Percentiles rank a stretch among this genome's conserved stretches.
phyloP scores from a whole-genome alignment of 1,139 yeast species.

The Suhomyces wounanorum region DNA sequence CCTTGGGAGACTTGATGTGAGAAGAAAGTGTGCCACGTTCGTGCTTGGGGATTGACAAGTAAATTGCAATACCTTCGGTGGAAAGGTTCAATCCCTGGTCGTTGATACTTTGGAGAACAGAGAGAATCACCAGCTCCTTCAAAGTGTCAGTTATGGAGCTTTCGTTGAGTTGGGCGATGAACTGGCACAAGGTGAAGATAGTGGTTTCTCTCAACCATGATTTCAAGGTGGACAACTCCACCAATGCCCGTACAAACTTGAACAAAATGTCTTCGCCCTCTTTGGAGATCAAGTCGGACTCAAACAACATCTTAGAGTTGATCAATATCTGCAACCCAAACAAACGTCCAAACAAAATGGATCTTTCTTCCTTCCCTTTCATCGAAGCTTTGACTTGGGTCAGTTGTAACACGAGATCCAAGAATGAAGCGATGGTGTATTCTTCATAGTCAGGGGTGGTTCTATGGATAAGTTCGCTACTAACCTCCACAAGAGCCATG shows the following conservation, averaged over 20 bases:
- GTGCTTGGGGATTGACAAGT: constrained; percentile 48
- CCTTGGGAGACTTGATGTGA: constrained; percentile 29
- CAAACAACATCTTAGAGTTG: constrained; percentile 53
- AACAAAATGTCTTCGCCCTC: constrained; percentile 33
- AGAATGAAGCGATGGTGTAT: constrained; percentile 36
- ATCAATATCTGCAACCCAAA: constrained; percentile 82
- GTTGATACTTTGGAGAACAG: constrained; percentile 46
- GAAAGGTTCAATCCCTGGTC: constrained; percentile 61
- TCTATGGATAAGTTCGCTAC: constrained; percentile 46
- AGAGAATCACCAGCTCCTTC: constrained; percentile 25
- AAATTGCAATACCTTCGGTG: constrained; percentile 80
- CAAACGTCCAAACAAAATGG: constrained; percentile 76
- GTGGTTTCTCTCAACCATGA: constrained; percentile 89
- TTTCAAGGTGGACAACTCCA: constrained; percentile 64
- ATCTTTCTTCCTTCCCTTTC: constrained; percentile 82
- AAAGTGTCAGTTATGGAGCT: constrained; percentile 24
- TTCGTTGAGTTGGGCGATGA: constrained; percentile 26
- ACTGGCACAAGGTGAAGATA: constrained; percentile 65
- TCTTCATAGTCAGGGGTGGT: constrained; percentile 28
- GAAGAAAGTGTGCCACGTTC: constrained; percentile 29
- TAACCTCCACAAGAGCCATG: constrained; percentile 79
- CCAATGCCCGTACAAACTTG: constrained; percentile 45
- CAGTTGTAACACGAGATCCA: constrained; percentile 45
- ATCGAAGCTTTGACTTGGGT: constrained; percentile 52
- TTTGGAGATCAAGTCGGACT: constrained; percentile 24